phyloP scores from a whole-genome alignment of 1,284 basidiomycete species.

The Puccinia coronata region DNA sequence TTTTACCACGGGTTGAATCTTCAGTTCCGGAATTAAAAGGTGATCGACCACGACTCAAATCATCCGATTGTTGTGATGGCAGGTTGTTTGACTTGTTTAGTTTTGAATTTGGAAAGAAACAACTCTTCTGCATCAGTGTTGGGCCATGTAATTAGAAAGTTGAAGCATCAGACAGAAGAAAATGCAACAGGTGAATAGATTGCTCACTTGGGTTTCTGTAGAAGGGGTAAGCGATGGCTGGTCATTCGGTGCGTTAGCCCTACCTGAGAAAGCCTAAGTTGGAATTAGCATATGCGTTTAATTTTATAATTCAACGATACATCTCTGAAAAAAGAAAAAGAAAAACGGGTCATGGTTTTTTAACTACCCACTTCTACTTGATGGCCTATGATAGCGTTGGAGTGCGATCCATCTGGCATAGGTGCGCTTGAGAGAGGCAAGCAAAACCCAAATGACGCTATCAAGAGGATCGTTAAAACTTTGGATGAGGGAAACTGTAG shows the following conservation, averaged over 20 bases:
- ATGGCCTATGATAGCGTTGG: not conserved
- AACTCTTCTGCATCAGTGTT: not conserved
- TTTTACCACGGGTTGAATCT: not conserved
- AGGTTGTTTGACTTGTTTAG: not conserved
- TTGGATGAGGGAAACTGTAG: conserved; percentile 5
- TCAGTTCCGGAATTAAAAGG: not conserved
- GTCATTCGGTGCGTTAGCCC: not conserved
- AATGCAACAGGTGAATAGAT: not conserved
- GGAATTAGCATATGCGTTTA: not conserved
- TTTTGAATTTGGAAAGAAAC: not conserved
- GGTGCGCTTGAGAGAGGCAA: conserved; percentile 6
- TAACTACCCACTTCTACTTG: not conserved
- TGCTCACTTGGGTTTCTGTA: not conserved
- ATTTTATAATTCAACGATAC: not conserved
- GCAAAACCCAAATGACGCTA: not conserved
- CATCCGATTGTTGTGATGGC: not conserved
- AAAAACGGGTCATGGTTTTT: not conserved
- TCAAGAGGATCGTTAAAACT: not conserved
- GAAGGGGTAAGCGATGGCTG: not conserved
- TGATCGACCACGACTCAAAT: not conserved
- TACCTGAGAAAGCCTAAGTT: not conserved
- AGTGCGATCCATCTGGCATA: not conserved
- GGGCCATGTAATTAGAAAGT: too few species aligned
- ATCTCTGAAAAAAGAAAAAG: not conserved
- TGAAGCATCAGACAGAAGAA: not conserved